Base-by-base conservation (phyloP, 768 basidiomycete species). In the Tylopilus rubrobrunneus region DNA sequence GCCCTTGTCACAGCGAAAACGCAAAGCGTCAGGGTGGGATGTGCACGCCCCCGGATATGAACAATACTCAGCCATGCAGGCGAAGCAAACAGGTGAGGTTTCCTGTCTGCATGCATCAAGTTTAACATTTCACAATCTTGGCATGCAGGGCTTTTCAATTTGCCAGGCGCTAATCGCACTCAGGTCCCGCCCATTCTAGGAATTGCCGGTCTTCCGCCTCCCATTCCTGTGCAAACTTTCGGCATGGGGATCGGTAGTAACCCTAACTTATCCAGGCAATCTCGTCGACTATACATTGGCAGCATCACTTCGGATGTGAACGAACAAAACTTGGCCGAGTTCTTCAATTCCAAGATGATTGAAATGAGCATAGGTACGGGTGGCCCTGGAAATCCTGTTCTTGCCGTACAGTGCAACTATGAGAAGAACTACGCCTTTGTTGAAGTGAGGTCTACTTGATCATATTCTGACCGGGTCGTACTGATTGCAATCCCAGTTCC, bases 401-500 rank as follows among this genome's bases (percentile, higher is more conserved):
- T 95, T 31, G 88, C 88, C 19, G 93, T 97, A 6, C 93, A 96
- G 66, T 89, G 97, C 75, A 98, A 98, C 67, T 94, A 94, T 64
- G 97, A 98, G 72, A 99, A 98, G 78, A 94, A 92, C 63, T 99
- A 98, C 67, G 97, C 97, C 1, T 99, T 98, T 68, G 89, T 98
- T 49, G 97, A 99, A 79, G 96, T 96, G 67, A 58, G 78, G 65
- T 37, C 34, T 41, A 23, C 23, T 48, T n/a, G 4, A 51, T 23
- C 31, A 33, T 52, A 39, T 40, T 34, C 17, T 62, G 28, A 8
- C 25, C 12, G 19, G n/a, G 5, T 33, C 31, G 10, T 43, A 29
- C 45, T 69, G 52, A 60, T 51, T 25, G 51, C 7, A 40, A 55
- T 63, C 6, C n/a, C 63, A 98, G 96, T 98, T 98, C 80, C 93